Percentiles rank a stretch among this genome's conserved stretches.
Evolutionary conservation across 1,284 basidiomycete genomes (phyloP).

Genomic region (Flammula alnicola): DNA sequence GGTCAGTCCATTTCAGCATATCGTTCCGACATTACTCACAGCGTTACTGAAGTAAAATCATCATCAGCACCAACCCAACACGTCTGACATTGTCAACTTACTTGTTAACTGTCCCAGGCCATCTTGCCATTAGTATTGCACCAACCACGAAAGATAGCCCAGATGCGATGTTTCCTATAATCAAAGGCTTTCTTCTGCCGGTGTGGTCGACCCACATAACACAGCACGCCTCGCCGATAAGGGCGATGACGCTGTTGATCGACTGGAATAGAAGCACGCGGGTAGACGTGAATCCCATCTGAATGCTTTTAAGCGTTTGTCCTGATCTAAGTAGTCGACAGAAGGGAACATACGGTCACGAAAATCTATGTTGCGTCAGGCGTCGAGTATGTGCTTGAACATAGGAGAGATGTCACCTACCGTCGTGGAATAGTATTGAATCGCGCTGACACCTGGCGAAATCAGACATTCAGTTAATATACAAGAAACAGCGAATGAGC

Average conservation of each 20-base stretch:
- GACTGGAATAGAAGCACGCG: slow-evolving; percentile 63
- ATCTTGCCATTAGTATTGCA: slow-evolving; percentile 54
- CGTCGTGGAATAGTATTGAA: slow-evolving; percentile 47
- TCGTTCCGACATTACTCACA: slow-evolving; percentile 25
- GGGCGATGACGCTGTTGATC: slow-evolving; percentile 63
- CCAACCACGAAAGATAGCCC: slow-evolving; percentile 59
- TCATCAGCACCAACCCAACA: background rate
- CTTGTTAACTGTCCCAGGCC: slow-evolving; percentile 51
- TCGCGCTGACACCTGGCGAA: slow-evolving; percentile 42
- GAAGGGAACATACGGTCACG: background rate
- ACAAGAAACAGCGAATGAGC: too few relatives aligned
- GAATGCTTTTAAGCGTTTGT: background rate
- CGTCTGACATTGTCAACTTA: slow-evolving; percentile 21
- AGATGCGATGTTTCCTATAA: slow-evolving; percentile 56
- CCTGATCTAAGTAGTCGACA: background rate
- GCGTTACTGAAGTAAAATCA: slow-evolving; percentile 31
- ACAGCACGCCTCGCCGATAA: slow-evolving; percentile 60
- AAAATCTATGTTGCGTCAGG: background rate
- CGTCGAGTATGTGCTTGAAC: background rate
- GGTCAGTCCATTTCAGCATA: too few relatives aligned
- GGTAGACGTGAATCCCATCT: slow-evolving; percentile 54
- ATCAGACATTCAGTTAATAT: too few relatives aligned
- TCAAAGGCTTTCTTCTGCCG: slow-evolving; percentile 57
- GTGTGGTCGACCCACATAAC: slow-evolving; percentile 61
- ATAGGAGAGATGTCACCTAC: slow-evolving; percentile 21